These are phyloP conservation scores for Cicer yamashitae DNA, from an alignment of 306 rosid species.

Conservation along the genomic window DNA sequence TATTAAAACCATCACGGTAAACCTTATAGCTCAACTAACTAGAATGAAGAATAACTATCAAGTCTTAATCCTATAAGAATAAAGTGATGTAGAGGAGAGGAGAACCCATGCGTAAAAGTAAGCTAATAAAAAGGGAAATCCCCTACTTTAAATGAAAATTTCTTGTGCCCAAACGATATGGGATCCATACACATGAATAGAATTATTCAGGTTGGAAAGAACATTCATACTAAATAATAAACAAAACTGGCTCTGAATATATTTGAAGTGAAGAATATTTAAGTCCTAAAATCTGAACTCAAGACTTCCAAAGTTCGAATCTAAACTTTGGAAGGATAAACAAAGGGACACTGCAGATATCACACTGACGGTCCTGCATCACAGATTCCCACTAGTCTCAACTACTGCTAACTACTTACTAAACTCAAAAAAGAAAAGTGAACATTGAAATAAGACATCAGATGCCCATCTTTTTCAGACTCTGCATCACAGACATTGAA, in stretches of 20 bases:
- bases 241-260: background rate
- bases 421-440: constrained; percentile 12
- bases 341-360: background rate
- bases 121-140: constrained; percentile 3
- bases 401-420: background rate
- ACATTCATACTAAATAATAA: background rate
- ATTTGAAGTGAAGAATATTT: background rate
- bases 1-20: background rate
- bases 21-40: background rate
- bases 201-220: constrained; percentile 22
- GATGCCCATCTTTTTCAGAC: too few relatives aligned
- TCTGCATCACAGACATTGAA: too few relatives aligned
- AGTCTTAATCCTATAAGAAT: background rate
- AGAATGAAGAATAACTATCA: constrained; percentile 8
- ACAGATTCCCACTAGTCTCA: background rate
- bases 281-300: background rate
- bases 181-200: background rate
- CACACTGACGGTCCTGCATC: background rate
- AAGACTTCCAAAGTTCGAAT: background rate
- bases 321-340: background rate
- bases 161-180: background rate
- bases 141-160: background rate
- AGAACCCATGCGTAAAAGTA: background rate
- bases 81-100: constrained; percentile 6
- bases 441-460: background rate